Conservation (phyloP, 75 land plant species). For the Picea glauca region DNA sequence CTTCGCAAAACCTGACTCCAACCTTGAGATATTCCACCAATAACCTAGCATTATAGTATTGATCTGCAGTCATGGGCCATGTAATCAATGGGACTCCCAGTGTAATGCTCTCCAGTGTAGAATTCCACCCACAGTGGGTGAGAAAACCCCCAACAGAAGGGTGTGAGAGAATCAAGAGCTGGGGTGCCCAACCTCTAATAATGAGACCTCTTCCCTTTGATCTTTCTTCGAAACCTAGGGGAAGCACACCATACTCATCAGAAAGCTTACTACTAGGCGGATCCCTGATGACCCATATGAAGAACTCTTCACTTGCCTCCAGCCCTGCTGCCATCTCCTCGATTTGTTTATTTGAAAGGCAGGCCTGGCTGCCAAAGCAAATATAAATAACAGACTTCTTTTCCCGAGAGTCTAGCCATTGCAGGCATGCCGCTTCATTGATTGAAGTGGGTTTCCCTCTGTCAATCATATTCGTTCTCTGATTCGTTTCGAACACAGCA, state of each 20-base stretch:
- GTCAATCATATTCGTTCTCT: background rate
- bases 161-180: slow-evolving; percentile 11
- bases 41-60: background rate
- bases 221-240: background rate
- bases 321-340: background rate
- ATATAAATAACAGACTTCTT: background rate
- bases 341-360: background rate
- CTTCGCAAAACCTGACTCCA: background rate
- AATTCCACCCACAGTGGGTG: slow-evolving; percentile 27
- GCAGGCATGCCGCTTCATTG: slow-evolving; percentile 6
- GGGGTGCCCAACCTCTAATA: slow-evolving; percentile 18
- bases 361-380: background rate
- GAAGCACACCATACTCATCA: background rate
- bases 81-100: slow-evolving; percentile 7
- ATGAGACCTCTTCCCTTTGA: slow-evolving; percentile 6
- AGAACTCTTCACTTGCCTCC: background rate
- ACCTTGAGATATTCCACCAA: background rate
- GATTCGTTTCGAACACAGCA: background rate
- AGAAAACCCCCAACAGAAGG: slow-evolving; percentile 17
- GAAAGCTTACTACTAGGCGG: slow-evolving; percentile 1
- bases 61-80: background rate
- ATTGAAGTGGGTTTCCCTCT: background rate
- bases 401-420: slow-evolving; percentile 11
- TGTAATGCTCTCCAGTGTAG: slow-evolving; percentile 12
- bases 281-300: slow-evolving; percentile 4